These are phyloP conservation scores for Rehmannia glutinosa DNA, from an alignment of 257 asterid genomes.

Conservation along the genomic window DNA sequence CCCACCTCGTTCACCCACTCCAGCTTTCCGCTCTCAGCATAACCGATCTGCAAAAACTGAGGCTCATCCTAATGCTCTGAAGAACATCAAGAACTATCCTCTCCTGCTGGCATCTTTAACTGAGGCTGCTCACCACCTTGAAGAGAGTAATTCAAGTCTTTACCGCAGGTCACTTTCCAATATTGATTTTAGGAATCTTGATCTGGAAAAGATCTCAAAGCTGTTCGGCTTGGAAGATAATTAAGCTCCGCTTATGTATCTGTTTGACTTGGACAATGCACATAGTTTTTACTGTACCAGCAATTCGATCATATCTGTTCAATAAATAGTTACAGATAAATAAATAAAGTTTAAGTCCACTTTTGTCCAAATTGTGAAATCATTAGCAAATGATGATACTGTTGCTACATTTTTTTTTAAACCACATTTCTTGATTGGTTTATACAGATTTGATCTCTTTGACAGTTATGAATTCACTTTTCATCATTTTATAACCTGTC, in stretches of 20 bases:
- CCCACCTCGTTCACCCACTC: slow-evolving; percentile 61
- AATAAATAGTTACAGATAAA: not conserved
- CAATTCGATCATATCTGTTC: too few relatives aligned
- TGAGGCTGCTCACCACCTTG: slow-evolving; percentile 64
- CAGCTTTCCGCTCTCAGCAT: slow-evolving; percentile 41
- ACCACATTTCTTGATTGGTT: slow-evolving; percentile 15
- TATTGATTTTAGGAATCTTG: slow-evolving; percentile 56
- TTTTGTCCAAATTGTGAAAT: not conserved
- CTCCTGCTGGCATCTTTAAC: slow-evolving; percentile 74
- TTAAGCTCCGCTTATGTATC: not conserved
- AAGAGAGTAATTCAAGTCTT: slow-evolving; percentile 56
- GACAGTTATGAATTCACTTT: not conserved
- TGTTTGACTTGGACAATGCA: not conserved
- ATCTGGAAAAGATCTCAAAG: slow-evolving; percentile 60
- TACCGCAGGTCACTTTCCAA: slow-evolving; percentile 55
- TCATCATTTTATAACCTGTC: not conserved
- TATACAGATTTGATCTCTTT: not conserved
- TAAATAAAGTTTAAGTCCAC: not conserved
- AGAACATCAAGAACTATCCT: slow-evolving; percentile 81
- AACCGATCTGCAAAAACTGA: slow-evolving; percentile 63
- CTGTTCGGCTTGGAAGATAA: slow-evolving; percentile 51
- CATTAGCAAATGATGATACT: not conserved
- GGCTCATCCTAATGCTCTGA: slow-evolving; percentile 85
- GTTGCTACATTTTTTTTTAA: not conserved
- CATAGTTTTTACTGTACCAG: too few relatives aligned